Conservation (phyloP, 257 asterid species). For the Cynanchum wilfordii region DNA sequence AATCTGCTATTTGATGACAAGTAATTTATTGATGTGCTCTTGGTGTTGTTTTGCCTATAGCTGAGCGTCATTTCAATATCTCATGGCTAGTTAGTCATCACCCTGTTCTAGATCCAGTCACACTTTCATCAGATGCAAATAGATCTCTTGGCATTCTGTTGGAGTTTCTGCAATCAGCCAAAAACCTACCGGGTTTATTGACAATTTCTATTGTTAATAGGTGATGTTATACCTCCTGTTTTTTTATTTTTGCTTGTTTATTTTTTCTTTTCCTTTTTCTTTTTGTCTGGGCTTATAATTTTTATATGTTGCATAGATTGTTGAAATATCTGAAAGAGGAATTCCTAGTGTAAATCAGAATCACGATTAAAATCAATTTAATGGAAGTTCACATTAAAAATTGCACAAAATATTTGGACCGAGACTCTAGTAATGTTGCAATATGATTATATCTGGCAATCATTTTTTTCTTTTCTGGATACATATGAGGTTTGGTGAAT, state of each 20-base stretch:
- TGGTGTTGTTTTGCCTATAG: conserved; percentile 33
- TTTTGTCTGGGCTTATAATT: not conserved
- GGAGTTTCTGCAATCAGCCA: conserved; percentile 67
- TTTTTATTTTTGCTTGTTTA: too few species aligned
- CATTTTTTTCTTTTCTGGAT: not conserved
- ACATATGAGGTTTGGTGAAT: not conserved
- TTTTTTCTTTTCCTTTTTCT: not conserved
- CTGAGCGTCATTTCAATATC: conserved; percentile 52
- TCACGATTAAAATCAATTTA: not conserved
- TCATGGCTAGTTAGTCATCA: conserved; percentile 76
- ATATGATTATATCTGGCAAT: not conserved
- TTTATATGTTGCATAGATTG: not conserved
- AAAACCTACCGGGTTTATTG: conserved; percentile 69
- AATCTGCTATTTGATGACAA: not conserved
- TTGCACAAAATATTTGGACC: not conserved
- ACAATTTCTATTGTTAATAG: conserved; percentile 75
- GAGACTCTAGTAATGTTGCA: not conserved
- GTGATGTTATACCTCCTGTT: conserved; percentile 40
- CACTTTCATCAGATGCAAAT: conserved; percentile 68
- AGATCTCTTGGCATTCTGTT: conserved; percentile 58
- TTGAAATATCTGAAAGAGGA: not conserved
- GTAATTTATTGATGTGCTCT: conserved; percentile 13
- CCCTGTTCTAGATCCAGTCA: conserved; percentile 63
- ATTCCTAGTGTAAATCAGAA: not conserved
- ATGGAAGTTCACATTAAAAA: not conserved